These are phyloP conservation scores for Inonotus obliquus DNA, from an alignment of 1,284 basidiomycete genomes.

Conservation along the genomic window DNA sequence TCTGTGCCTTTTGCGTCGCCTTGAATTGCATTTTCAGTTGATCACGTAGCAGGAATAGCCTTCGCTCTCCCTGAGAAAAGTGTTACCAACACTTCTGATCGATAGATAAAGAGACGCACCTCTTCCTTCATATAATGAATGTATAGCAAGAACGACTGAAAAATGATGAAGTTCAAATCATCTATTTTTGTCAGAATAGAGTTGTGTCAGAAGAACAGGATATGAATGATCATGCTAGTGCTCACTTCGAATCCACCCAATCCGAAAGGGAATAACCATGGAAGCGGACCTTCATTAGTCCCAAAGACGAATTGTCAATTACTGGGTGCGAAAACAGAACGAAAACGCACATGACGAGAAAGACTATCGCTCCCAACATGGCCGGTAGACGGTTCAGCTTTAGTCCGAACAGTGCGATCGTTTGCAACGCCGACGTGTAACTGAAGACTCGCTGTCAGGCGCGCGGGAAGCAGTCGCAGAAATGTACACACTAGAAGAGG, in stretches of 20 bases:
- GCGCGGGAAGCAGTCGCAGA: constrained; percentile 26
- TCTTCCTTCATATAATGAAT: constrained; percentile 50
- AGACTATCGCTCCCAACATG: constrained; percentile 49
- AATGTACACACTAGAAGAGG: constrained; percentile 58
- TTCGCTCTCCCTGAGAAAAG: constrained; percentile 44
- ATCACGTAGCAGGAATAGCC: constrained; percentile 57
- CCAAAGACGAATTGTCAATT: background rate
- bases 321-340: background rate
- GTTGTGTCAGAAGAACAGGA: background rate
- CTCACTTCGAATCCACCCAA: constrained; percentile 52
- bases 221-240: constrained; percentile 12
- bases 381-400: constrained; percentile 67
- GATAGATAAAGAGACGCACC: constrained; percentile 26
- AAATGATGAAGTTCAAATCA: constrained; percentile 63
- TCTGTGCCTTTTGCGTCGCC: constrained; percentile 80
- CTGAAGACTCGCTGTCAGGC: constrained; percentile 22
- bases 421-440: constrained; percentile 60
- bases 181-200: constrained; percentile 31
- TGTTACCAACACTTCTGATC: background rate
- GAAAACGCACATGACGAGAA: constrained; percentile 55
- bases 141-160: constrained; percentile 56
- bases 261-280: constrained; percentile 49
- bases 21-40: constrained; percentile 75
- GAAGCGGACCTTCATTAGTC: constrained; percentile 39
- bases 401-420: constrained; percentile 74